A percentile compares a stretch with the other conserved stretches of the same genome.
Conservation (phyloP, 1,284 basidiomycete species). For the Schizophyllum commune region DNA sequence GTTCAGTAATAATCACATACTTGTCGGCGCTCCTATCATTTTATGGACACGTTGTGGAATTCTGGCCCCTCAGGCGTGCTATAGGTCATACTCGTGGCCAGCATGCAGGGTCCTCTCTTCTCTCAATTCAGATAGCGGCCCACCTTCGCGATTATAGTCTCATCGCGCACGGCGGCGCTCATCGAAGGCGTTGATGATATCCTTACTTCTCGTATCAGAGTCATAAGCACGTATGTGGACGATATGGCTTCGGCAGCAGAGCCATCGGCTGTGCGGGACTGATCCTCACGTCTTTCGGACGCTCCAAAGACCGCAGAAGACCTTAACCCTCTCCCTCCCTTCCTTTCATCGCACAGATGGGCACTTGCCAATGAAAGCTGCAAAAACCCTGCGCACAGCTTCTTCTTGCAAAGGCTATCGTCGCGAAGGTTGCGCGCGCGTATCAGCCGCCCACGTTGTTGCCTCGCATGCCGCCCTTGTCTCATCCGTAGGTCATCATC, state of each 20-base stretch:
- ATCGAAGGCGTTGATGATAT: background rate
- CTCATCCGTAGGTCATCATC: background rate
- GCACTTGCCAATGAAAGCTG: background rate
- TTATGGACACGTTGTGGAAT: background rate
- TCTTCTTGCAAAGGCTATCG: background rate
- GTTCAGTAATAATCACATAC: background rate
- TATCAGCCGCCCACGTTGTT: background rate
- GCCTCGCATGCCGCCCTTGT: background rate
- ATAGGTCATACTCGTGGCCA: background rate
- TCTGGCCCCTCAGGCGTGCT: background rate
- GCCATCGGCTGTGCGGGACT: too few species aligned
- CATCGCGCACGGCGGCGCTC: background rate
- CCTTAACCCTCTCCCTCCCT: too few species aligned
- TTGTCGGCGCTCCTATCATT: background rate
- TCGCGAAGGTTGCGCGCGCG: background rate
- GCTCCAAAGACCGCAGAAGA: too few species aligned
- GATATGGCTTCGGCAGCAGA: too few species aligned
- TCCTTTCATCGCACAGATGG: too few species aligned
- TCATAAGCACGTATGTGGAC: too few species aligned
- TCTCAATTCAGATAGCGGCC: background rate
- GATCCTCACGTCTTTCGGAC: too few species aligned
- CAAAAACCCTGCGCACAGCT: background rate
- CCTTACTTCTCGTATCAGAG: too few species aligned
- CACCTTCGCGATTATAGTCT: background rate
- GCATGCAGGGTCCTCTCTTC: background rate